Evolutionary conservation across 345 rosid genomes (phyloP), one percentile per base, ranked within the genome.

Genomic region (Gossypium anomalum): DNA sequence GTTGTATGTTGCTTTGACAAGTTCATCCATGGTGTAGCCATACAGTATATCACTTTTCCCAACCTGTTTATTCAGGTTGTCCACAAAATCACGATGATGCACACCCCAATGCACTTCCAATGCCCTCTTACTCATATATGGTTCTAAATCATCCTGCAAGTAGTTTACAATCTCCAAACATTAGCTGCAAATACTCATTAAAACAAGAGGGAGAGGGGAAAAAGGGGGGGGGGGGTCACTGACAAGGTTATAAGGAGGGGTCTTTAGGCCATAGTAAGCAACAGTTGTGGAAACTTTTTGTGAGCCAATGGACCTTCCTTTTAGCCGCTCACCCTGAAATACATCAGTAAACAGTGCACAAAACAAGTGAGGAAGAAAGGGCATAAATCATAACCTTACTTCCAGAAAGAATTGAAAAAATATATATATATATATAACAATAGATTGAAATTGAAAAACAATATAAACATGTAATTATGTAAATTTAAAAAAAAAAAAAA

Each of bases 221-320:
- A 1, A 14, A 7, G n/a, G 22, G 17, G 1, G 27, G n/a, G 22
- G 49, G 48, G 8, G 16, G 65, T n/a, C 8, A 79, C 92, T 81
- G 79, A 94, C 98, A 62, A 92, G 93, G 61, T 89, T 71, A 84
- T 94, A 92, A 48, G 98, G 98, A 78, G 97, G 97, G 44, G 85
- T 80, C 93, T 86, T 91, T 79, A 94, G 77, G 62, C 93, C 93
- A 73, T 89, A 82, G 85, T 86, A 92, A 82, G 98, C 92, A 43
- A 83, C 81, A 62, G 81, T 77, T 49, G 76, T 84, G 47, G 83
- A 81, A 81, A 83, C 79, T 78, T 79, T 78, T 43, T 65, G 81
- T 49, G 82, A 82, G 78, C 74, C 74, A 75, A 66, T 73, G 67
- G 83, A 51, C 52, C 44, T 74, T 82, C 53, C 78, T 57, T 69